Percentiles rank a stretch among this genome's conserved stretches.
Conservation (phyloP, 345 rosid species). For the Populus alba region DNA sequence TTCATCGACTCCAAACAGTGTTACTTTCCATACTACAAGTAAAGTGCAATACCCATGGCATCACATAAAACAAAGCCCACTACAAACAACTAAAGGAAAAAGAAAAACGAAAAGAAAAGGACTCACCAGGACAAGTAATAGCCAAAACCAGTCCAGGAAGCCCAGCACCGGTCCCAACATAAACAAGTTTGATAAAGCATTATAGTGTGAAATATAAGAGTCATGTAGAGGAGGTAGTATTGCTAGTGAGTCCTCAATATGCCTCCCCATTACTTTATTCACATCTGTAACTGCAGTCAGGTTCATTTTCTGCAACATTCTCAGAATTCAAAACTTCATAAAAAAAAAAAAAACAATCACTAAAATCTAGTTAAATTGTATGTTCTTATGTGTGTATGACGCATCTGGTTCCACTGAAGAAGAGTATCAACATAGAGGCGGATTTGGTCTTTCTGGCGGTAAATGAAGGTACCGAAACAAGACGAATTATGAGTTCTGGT, state of each 20-base stretch:
- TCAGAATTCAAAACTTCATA: not conserved
- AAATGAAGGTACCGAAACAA: conserved; percentile 46
- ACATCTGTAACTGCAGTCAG: conserved; percentile 74
- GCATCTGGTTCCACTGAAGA: conserved; percentile 85
- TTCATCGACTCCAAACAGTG: conserved; percentile 76
- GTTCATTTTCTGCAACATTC: conserved; percentile 62
- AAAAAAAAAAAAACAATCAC: not conserved
- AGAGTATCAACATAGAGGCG: conserved; percentile 63
- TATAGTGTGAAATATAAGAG: conserved; percentile 42
- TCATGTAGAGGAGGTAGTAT: conserved; percentile 56
- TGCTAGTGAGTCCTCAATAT: conserved; percentile 82
- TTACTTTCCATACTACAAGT: conserved; percentile 74
- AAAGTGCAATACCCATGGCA: not conserved
- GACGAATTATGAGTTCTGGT: conserved; percentile 20
- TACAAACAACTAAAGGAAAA: not conserved
- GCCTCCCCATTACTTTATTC: conserved; percentile 73
- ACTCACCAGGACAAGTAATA: conserved; percentile 66
- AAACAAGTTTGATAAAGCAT: conserved; percentile 48
- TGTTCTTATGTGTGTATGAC: not conserved
- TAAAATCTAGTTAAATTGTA: not conserved
- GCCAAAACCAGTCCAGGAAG: conserved; percentile 91
- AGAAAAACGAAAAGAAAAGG: not conserved
- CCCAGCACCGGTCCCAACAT: conserved; percentile 88
- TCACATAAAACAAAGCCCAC: not conserved
- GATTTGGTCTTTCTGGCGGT: conserved; percentile 59